Base-by-base conservation (phyloP, 192 early-diverging fungal species). In the Phlyctochytrium bullatum region DNA sequence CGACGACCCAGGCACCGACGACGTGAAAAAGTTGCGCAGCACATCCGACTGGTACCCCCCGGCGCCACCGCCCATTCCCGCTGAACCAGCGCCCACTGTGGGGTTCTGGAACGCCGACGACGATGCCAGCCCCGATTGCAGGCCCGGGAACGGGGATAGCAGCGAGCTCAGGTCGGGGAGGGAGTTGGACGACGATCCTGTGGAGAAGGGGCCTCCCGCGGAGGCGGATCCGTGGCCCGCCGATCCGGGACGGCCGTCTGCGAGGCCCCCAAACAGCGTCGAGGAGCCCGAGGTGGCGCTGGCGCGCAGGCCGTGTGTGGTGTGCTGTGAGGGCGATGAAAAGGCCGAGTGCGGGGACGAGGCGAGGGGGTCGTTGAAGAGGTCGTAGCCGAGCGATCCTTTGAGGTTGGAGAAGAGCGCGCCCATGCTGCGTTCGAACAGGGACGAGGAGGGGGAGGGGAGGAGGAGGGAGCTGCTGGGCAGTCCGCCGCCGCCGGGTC, bases 361-460 rank as follows among this genome's bases (percentile, higher is more conserved):
- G 10, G 10, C 40, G 20, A 20, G 40, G 10, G 20, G 10, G 40
- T 47, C 40, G 10, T 14, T 14, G 20, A 47, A 47, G 6, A 47
- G 20, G 20, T 47, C 40, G 20, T 47, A 47, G 6, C 40, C 40
- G 6, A 47, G 40, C 6, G 40, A 47, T 47, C 40, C 40, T 47
- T 47, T 47, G 27, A 69, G 32, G 32, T 69, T 61, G 1, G 59
- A 62, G 1, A 69, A 35, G 1, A 69, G 67, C 14, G 67, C 67
- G n/a, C 25, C 30, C 67, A 69, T 69, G 59, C 60, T 62, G 40
- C 50, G 47, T 32, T 61, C 59, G 32, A 69, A 69, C 17, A 59
- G 59, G 17, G 3, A 51, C 20, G 67, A 61, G 3, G 67, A 69
- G 10, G 67, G 67, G n/a, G 67, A 69, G 3, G 47, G 52, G 6